Percentiles rank a stretch among this genome's conserved stretches.
phyloP scores from a whole-genome alignment of 495 filamentous ascomycete genomes.

The Tuber microsphaerosporum region DNA sequence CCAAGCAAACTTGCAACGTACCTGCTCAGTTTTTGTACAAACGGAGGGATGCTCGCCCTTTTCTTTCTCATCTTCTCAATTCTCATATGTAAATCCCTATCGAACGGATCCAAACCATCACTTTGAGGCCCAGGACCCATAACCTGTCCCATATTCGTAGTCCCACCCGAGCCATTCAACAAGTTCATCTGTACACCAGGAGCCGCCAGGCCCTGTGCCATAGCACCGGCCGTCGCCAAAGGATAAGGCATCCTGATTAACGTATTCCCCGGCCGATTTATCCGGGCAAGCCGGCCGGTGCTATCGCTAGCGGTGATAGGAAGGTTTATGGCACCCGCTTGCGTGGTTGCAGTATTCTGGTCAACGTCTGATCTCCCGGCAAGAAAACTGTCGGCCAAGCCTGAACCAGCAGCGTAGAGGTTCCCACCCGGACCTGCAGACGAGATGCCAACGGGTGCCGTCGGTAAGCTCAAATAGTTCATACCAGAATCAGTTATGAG shows the following conservation, averaged over 20 bases:
- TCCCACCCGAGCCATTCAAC: slow-evolving; percentile 24
- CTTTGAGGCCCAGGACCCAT: slow-evolving; percentile 29
- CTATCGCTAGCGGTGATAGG: slow-evolving; percentile 17
- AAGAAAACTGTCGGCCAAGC: slow-evolving; percentile 23
- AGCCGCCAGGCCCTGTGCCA: slow-evolving; percentile 2
- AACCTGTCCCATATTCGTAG: slow-evolving; percentile 24
- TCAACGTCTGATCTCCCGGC: slow-evolving; percentile 12
- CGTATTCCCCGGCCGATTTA: slow-evolving; percentile 31
- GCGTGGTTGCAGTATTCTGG: slow-evolving; percentile 14
- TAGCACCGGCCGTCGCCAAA: slow-evolving; percentile 12
- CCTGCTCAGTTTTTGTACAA: slow-evolving; percentile 98
- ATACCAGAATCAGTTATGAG: slow-evolving; percentile 13
- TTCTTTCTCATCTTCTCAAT: slow-evolving; percentile 42
- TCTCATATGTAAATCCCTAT: slow-evolving; percentile 33
- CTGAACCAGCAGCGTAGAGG: slow-evolving; percentile 21
- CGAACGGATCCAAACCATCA: slow-evolving; percentile 32
- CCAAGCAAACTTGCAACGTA: slow-evolving; percentile 45
- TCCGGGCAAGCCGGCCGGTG: slow-evolving; percentile 22
- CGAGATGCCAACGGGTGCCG: slow-evolving; percentile 14
- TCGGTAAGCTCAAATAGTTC: slow-evolving; percentile 29
- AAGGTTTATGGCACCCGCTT: slow-evolving; percentile 16
- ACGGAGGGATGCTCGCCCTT: slow-evolving; percentile 66
- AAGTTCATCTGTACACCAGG: slow-evolving; percentile 31
- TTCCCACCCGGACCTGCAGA: slow-evolving; percentile 21
- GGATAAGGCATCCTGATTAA: slow-evolving; percentile 36